Conservation (phyloP, 2,329 filamentous ascomycete genomes). For the Fusarium secorum region DNA sequence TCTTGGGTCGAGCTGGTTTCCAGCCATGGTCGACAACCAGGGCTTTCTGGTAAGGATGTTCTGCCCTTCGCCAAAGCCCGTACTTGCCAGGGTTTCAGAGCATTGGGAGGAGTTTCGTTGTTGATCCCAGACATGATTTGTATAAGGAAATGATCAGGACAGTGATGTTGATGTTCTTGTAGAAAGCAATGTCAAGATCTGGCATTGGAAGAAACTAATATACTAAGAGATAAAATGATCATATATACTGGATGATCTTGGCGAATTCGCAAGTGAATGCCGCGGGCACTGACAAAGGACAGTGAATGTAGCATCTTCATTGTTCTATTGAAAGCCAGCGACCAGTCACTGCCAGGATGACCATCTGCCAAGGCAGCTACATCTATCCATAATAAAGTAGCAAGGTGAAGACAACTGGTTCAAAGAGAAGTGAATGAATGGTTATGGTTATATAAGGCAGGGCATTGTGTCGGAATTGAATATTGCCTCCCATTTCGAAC, state of each 20-base stretch:
- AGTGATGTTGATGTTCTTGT: not conserved
- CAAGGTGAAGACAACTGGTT: fast-evolving
- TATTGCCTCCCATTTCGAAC: not conserved
- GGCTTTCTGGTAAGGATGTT: not conserved
- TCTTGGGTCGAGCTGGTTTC: not conserved
- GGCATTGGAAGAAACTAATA: not conserved
- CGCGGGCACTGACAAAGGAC: not conserved
- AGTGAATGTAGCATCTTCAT: not conserved
- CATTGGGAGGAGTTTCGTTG: too few species aligned
- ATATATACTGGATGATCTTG: not conserved
- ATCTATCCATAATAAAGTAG: fast-evolving
- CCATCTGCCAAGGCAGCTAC: not conserved
- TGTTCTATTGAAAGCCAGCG: not conserved
- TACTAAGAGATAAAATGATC: not conserved
- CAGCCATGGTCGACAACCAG: not conserved
- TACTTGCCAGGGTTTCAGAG: not conserved
- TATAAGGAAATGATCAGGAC: not conserved
- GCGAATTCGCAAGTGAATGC: not conserved
- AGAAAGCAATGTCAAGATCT: not conserved
- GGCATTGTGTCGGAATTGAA: not conserved
- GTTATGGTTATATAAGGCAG: too few species aligned
- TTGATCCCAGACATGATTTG: not conserved
- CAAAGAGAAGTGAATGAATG: not conserved
- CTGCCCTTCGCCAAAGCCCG: not conserved
- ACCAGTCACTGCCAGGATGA: too few species aligned